A percentile compares a stretch with the other conserved stretches of the same genome.
phyloP scores from a whole-genome alignment of 2,329 filamentous ascomycete species.

The Drechslerella dactyloides region DNA sequence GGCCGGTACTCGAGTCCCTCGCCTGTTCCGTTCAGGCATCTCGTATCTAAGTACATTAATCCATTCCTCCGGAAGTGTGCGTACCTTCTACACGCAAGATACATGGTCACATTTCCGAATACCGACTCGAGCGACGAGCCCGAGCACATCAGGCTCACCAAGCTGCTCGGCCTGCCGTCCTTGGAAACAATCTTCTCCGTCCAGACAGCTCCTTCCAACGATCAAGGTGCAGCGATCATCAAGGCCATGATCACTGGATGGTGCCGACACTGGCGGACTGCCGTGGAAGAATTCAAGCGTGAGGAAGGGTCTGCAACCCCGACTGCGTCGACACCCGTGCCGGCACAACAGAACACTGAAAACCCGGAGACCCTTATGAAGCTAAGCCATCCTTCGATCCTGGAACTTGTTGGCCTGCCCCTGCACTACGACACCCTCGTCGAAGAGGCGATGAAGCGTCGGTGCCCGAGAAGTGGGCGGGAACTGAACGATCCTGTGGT shows the following conservation, averaged over 20 bases:
- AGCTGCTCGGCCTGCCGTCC: constrained; percentile 74
- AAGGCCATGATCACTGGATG: constrained; percentile 61
- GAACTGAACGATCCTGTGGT: constrained; percentile 89
- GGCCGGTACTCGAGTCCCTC: constrained; percentile 16
- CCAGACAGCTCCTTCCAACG: constrained; percentile 59
- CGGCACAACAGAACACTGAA: constrained; percentile 51
- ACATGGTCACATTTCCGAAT: constrained; percentile 83
- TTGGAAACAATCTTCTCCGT: constrained; percentile 78
- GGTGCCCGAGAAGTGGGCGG: constrained; percentile 87
- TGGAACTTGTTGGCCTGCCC: constrained; percentile 89
- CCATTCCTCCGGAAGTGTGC: constrained; percentile 84
- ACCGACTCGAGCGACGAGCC: constrained; percentile 63
- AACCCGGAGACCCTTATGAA: constrained; percentile 18
- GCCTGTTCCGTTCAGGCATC: constrained; percentile 50
- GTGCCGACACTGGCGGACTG: constrained; percentile 51
- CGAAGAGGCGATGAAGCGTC: constrained; percentile 82
- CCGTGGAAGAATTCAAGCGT: constrained; percentile 51
- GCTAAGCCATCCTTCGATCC: constrained; percentile 79
- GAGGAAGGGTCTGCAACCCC: constrained; percentile 46
- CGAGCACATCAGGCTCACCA: constrained; percentile 81
- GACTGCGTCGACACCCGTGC: constrained; percentile 57
- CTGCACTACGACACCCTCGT: constrained; percentile 91
- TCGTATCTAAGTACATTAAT: constrained; percentile 80
- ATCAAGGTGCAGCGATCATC: constrained; percentile 58
- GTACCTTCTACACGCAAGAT: constrained; percentile 84